Conservation (phyloP, 352 stramenopile species). For the Pythium rishiriense region DNA sequence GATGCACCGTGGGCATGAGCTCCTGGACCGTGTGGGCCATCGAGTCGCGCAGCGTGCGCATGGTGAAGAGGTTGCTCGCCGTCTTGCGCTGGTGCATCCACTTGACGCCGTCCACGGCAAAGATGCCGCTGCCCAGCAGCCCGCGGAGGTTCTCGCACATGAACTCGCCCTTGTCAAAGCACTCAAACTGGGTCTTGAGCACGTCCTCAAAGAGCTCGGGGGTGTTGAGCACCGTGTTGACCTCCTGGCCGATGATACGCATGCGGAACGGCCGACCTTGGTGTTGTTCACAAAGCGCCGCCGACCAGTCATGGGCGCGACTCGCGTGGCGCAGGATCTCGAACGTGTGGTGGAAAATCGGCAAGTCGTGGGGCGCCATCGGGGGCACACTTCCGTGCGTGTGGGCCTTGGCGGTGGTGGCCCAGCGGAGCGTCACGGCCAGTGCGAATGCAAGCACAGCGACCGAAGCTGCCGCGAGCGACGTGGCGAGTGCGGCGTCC, state of each 20-base stretch:
- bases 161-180: slow-evolving; percentile 23
- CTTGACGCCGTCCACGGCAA: slow-evolving; percentile 22
- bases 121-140: slow-evolving; percentile 30
- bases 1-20: slow-evolving; percentile 13
- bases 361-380: slow-evolving; percentile 9
- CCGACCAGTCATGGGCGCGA: slow-evolving; percentile 22
- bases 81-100: slow-evolving; percentile 34
- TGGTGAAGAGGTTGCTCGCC: slow-evolving; percentile 28
- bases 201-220: slow-evolving; percentile 31
- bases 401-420: not conserved
- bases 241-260: slow-evolving; percentile 8
- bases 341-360: slow-evolving; percentile 22
- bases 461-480: not conserved
- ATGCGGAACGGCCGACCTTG: slow-evolving; percentile 19
- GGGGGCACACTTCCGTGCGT: not conserved
- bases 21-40: slow-evolving; percentile 25
- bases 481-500: slow-evolving; percentile 8
- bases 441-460: slow-evolving; percentile 11
- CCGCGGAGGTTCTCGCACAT: slow-evolving; percentile 19
- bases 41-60: slow-evolving; percentile 25
- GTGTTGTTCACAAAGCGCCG: slow-evolving; percentile 11
- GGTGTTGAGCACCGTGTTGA: slow-evolving; percentile 20
- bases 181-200: slow-evolving; percentile 32
- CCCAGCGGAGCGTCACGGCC: slow-evolving; percentile 6
- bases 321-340: slow-evolving; percentile 3